Conservation (phyloP, 139 green algal genomes). For the Picochlorum sp. region DNA sequence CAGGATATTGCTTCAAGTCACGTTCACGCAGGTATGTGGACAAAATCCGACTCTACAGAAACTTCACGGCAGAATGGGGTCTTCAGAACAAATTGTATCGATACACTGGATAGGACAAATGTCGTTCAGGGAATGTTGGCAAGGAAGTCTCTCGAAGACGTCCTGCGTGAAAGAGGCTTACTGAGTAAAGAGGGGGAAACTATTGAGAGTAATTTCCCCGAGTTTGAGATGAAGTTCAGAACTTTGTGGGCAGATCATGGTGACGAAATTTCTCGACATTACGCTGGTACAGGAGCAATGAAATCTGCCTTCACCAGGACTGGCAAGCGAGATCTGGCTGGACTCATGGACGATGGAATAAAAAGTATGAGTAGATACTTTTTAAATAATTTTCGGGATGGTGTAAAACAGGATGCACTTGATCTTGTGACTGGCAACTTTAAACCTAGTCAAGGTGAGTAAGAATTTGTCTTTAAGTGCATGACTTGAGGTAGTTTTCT, state of each 20-base stretch:
- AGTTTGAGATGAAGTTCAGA: conserved; percentile 64
- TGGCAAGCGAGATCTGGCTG: conserved; percentile 63
- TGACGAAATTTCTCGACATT: conserved; percentile 70
- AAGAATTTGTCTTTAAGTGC: background rate
- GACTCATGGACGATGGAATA: conserved; percentile 71
- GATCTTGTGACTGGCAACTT: conserved; percentile 56
- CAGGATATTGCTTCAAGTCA: conserved; percentile 24
- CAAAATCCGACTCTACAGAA: conserved; percentile 1
- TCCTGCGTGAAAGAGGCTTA: conserved; percentile 48
- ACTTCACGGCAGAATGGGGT: conserved; percentile 35
- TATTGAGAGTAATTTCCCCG: conserved; percentile 16
- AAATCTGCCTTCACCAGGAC: conserved; percentile 85
- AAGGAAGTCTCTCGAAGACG: conserved; percentile 39
- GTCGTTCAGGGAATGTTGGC: conserved; percentile 72
- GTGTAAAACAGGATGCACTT: conserved; percentile 75
- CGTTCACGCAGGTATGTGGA: conserved; percentile 13
- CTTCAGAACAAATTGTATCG: conserved; percentile 64
- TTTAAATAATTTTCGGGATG: conserved; percentile 86
- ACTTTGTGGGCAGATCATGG: conserved; percentile 81
- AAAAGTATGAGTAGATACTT: conserved; percentile 73
- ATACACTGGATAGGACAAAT: conserved; percentile 67
- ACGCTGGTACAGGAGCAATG: conserved; percentile 74
- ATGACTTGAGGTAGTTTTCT: background rate
- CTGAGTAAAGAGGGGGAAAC: conserved; percentile 19
- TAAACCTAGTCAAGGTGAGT: background rate